These are phyloP conservation scores for Leccinum barrowsii DNA, from an alignment of 768 basidiomycete genomes.

Conservation along the genomic window DNA sequence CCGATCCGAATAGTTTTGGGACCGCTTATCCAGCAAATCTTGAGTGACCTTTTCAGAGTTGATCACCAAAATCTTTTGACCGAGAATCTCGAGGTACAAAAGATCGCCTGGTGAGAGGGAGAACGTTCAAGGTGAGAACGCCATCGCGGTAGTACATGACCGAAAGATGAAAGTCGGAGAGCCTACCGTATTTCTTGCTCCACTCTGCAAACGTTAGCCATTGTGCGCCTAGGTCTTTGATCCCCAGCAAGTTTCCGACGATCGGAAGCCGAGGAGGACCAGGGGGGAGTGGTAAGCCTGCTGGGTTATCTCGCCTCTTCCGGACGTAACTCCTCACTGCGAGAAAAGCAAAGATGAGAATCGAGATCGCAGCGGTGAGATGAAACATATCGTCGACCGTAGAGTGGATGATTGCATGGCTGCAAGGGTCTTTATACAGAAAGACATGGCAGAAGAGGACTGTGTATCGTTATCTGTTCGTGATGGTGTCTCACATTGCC, in stretches of 20 bases:
- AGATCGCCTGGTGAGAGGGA: slow-evolving; percentile 19
- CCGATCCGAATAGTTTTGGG: slow-evolving; percentile 27
- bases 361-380: slow-evolving; percentile 3
- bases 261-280: slow-evolving; percentile 41
- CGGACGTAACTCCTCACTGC: slow-evolving; percentile 1
- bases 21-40: slow-evolving; percentile 30
- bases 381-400: neutral
- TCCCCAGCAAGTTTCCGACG: slow-evolving; percentile 43
- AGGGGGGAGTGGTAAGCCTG: slow-evolving; percentile 34
- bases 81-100: slow-evolving; percentile 26
- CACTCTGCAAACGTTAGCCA: slow-evolving; percentile 42
- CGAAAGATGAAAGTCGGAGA: no score
- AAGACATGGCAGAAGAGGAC: neutral
- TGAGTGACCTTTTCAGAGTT: slow-evolving; percentile 23
- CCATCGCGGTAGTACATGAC: no score
- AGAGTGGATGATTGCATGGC: neutral
- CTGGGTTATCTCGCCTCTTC: slow-evolving; percentile 13
- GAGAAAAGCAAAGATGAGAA: slow-evolving; percentile 1
- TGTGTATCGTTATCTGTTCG: neutral
- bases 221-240: slow-evolving; percentile 34
- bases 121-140: neutral
- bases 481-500: slow-evolving; percentile 13
- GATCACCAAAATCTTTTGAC: slow-evolving; percentile 20
- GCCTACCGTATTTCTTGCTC: slow-evolving; percentile 40
- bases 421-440: neutral